A percentile compares a stretch with the other conserved stretches of the same genome.
Conservation (phyloP, 768 basidiomycete species). For the Macrolepiota albuminosa region DNA sequence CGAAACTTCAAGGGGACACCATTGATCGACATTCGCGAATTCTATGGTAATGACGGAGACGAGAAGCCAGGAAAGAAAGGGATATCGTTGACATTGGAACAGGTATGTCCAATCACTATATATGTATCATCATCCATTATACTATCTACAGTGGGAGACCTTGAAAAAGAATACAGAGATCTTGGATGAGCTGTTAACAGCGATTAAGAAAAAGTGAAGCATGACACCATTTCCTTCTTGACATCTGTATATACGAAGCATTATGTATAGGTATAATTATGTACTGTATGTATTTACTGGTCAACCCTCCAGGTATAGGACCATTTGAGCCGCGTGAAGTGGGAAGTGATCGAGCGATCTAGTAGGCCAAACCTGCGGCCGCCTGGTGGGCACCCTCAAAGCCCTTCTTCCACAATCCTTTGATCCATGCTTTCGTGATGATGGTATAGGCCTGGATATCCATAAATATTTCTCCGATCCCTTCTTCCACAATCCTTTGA, state of each 20-base stretch:
- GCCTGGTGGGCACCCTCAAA: slow-evolving; percentile 65
- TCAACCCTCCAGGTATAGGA: not conserved
- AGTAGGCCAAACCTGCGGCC: slow-evolving; percentile 57
- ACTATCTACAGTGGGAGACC: slow-evolving; percentile 45
- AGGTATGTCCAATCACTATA: slow-evolving; percentile 35
- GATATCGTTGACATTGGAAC: slow-evolving; percentile 60
- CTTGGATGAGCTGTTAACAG: slow-evolving; percentile 51
- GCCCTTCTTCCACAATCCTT: slow-evolving; percentile 54
- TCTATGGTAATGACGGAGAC: slow-evolving; percentile 47
- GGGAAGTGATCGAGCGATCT: not conserved
- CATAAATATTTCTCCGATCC: slow-evolving; percentile 64
- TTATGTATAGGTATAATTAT: slow-evolving; percentile 1
- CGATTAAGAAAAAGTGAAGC: slow-evolving; percentile 26
- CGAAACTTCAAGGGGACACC: slow-evolving; percentile 43
- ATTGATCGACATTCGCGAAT: slow-evolving; percentile 73
- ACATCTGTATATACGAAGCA: not conserved
- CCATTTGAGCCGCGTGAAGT: not conserved
- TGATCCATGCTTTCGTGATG: slow-evolving; percentile 58
- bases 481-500: slow-evolving; percentile 51
- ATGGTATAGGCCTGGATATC: slow-evolving; percentile 56
- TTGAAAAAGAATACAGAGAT: slow-evolving; percentile 38
- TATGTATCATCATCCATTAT: not conserved
- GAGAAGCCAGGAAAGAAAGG: slow-evolving; percentile 82
- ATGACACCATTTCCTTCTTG: not conserved
- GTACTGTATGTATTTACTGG: not conserved